These are phyloP conservation scores for Gossypium lobatum DNA, from an alignment of 441 rosid genomes.

Conservation along the genomic window DNA sequence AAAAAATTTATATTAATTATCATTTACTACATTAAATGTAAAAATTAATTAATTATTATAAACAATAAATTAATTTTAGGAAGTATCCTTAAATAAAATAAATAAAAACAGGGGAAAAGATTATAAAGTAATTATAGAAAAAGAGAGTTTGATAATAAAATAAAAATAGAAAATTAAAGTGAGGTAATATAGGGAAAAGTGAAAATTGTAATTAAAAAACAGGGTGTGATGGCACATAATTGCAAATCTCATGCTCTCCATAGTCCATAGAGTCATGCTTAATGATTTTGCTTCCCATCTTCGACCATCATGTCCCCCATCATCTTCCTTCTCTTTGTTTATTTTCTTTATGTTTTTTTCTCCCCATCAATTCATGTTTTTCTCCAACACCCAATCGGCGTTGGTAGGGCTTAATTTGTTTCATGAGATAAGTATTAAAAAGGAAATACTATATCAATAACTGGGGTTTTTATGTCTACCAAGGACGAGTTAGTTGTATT, in stretches of 20 bases:
- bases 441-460: neutral
- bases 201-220: slow-evolving; percentile 1
- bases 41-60: too few species aligned
- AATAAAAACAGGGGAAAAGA: too few species aligned
- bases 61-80: too few species aligned
- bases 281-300: slow-evolving; percentile 64
- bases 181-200: neutral
- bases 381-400: neutral
- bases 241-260: slow-evolving; percentile 32
- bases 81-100: neutral
- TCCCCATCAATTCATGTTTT: neutral
- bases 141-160: neutral
- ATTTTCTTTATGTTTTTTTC: neutral
- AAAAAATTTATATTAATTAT: neutral
- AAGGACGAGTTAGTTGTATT: too few species aligned
- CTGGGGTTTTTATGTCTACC: too few species aligned
- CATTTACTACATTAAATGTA: too few species aligned
- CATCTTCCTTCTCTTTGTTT: neutral
- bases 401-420: neutral
- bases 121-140: neutral
- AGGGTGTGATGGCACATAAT: slow-evolving; percentile 55
- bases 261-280: slow-evolving; percentile 35
- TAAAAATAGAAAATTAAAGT: slow-evolving; percentile 8
- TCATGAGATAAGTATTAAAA: neutral
- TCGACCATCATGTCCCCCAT: slow-evolving; percentile 22